These are phyloP conservation scores for Auriculariales sp. DNA, from an alignment of 768 basidiomycete genomes.

Conservation along the genomic window DNA sequence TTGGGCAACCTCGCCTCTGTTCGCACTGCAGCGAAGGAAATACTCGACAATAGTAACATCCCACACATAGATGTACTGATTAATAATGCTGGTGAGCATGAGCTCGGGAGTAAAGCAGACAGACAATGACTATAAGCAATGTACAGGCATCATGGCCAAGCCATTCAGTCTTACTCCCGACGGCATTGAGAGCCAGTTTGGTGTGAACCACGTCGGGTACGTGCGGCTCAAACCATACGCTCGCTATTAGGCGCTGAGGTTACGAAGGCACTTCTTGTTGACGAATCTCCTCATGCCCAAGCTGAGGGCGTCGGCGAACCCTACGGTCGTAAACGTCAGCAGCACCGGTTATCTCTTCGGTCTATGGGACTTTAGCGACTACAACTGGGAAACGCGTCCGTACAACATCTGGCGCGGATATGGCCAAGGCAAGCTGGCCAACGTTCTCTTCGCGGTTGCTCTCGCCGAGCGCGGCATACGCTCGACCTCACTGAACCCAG, in stretches of 20 bases:
- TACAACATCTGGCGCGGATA: background rate
- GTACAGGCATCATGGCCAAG: background rate
- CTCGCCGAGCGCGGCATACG: background rate
- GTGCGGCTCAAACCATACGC: slow-evolving; percentile 5
- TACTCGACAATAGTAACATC: background rate
- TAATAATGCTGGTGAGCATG: slow-evolving; percentile 1
- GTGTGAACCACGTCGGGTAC: slow-evolving; percentile 5
- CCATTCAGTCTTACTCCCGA: background rate
- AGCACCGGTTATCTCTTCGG: background rate
- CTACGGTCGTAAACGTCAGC: slow-evolving; percentile 1
- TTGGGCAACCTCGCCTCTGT: slow-evolving; percentile 1
- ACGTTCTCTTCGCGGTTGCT: slow-evolving; percentile 9
- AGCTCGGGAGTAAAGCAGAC: background rate
- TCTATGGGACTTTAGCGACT: background rate
- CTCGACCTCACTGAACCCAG: background rate
- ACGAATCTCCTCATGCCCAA: slow-evolving; percentile 3
- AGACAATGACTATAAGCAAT: background rate
- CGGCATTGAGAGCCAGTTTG: slow-evolving; percentile 6
- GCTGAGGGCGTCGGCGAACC: background rate
- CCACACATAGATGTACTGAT: slow-evolving; percentile 6
- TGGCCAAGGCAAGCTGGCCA: slow-evolving; percentile 8
- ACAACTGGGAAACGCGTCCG: background rate
- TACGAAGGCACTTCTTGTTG: slow-evolving; percentile 6
- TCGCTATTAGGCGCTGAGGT: too few relatives aligned
- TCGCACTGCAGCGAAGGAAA: slow-evolving; percentile 1